Evolutionary conservation across 1,139 yeast species (phyloP).

Genomic region (Petasospora rhodanensis): DNA sequence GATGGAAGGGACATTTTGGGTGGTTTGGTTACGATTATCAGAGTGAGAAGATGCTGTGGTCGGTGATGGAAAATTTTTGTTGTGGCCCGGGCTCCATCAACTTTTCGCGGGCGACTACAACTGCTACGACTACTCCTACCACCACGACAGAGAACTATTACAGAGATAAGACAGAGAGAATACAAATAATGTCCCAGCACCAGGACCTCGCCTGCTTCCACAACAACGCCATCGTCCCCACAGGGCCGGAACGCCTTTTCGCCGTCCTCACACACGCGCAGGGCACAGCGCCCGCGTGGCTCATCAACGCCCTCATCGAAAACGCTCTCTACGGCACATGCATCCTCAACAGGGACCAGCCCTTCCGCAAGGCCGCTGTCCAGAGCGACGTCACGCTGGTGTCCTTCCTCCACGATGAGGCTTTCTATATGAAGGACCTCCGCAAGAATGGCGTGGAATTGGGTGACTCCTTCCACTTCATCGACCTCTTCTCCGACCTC

Average conservation of each 20-base stretch:
- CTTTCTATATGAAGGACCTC: conserved; percentile 35
- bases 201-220: conserved; percentile 58
- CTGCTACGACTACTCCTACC: too few species aligned
- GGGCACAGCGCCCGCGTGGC: conserved; percentile 69
- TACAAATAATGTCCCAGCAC: conserved; percentile 40
- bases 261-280: conserved; percentile 50
- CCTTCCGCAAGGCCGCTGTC: conserved; percentile 2
- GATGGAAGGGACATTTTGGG: conserved; percentile 31
- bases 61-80: conserved; percentile 2
- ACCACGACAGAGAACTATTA: too few species aligned
- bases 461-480: conserved; percentile 33
- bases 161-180: too few species aligned
- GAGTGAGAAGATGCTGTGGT: not conserved
- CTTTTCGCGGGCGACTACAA: conserved; percentile 1
- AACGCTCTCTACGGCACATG: conserved; percentile 26
- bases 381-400: conserved; percentile 34
- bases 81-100: conserved; percentile 1
- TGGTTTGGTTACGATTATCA: not conserved
- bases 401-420: conserved; percentile 40
- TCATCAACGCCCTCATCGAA: conserved; percentile 39
- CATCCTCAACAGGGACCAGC: conserved; percentile 21
- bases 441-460: conserved; percentile 42
- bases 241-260: conserved; percentile 30
- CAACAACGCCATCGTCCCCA: conserved; percentile 47
- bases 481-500: conserved; percentile 42